Evolutionary conservation across 306 rosid genomes (phyloP), one percentile per base, ranked within the genome.

Genomic region (Rosa multiflora): DNA sequence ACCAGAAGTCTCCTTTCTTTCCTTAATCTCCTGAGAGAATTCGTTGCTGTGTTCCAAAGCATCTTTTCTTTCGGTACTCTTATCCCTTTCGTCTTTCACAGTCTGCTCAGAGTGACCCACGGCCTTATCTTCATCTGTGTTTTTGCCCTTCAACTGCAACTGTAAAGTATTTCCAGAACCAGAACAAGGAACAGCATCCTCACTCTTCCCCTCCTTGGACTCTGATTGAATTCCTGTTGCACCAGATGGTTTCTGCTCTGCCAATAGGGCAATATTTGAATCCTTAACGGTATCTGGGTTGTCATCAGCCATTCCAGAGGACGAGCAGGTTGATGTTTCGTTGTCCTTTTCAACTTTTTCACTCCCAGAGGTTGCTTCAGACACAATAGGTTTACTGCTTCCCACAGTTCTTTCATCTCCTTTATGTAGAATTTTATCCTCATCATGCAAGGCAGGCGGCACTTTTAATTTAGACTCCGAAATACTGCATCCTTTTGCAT

Each of bases 291-390:
- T 39, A 73, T 70, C 78, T 83, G 62, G 88, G 61, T 75, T 77
- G 67, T 75, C 84, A 55, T 55, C 82, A 78, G 79, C 83, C 79
- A 77, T 47, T 9, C 67, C 87, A 55, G 90, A 83, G 76, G 95
- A 81, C 73, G 88, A 82, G 82, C 85, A 87, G 2, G 85, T 76
- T 46, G 86, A 82, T 43, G 81, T 84, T 82, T 79, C 94, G 85
- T 77, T 76, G 17, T 84, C 89, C 80, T 83, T 83, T 73, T 88
- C 92, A n/a, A 67, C 79, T 80, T 84, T 73, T 73, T 59, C 81
- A 83, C 76, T 77, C 63, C 70, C 74, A 29, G 78, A 75, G 43
- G 80, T 70, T 52, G 77, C 82, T 83, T 85, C 88, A 26, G 88
- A 83, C 63, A 81, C 84, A 77, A 77, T 62, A 53, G 78, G 82